phyloP scores from a whole-genome alignment of 257 asterid genomes.

The Ophiorrhiza pumila region DNA sequence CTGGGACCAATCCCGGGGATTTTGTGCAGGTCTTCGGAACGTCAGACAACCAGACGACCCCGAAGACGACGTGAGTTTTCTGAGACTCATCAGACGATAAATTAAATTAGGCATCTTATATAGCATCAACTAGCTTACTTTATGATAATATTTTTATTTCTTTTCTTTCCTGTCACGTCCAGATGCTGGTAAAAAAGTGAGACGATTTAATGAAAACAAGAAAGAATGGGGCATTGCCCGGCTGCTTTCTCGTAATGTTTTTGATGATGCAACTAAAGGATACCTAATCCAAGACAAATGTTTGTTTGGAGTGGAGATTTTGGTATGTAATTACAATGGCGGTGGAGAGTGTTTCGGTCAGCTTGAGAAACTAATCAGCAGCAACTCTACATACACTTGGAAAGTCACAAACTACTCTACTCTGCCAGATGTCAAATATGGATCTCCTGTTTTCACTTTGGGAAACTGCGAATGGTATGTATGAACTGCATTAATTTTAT shows the following conservation, averaged over 20 bases:
- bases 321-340: not conserved
- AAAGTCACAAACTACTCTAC: not conserved
- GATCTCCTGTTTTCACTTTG: not conserved
- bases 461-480: conserved; percentile 8
- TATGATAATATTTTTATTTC: too few species aligned
- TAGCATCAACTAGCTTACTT: too few species aligned
- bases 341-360: not conserved
- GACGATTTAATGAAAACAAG: conserved; percentile 1
- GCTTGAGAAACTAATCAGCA: too few species aligned
- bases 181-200: not conserved
- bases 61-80: too few species aligned
- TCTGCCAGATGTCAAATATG: not conserved
- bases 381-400: not conserved
- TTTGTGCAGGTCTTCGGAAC: too few species aligned
- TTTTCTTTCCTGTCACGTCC: too few species aligned
- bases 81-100: too few species aligned
- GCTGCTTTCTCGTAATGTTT: not conserved
- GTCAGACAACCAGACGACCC: too few species aligned
- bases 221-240: conserved; percentile 6
- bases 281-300: conserved; percentile 18
- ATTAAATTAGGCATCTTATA: too few species aligned
- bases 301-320: conserved; percentile 17
- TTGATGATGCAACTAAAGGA: conserved; percentile 5
- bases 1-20: too few species aligned
- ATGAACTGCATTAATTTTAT: not conserved